Evolutionary conservation across 2,329 filamentous ascomycete genomes (phyloP).

Genomic region (Xylariaceae sp.): DNA sequence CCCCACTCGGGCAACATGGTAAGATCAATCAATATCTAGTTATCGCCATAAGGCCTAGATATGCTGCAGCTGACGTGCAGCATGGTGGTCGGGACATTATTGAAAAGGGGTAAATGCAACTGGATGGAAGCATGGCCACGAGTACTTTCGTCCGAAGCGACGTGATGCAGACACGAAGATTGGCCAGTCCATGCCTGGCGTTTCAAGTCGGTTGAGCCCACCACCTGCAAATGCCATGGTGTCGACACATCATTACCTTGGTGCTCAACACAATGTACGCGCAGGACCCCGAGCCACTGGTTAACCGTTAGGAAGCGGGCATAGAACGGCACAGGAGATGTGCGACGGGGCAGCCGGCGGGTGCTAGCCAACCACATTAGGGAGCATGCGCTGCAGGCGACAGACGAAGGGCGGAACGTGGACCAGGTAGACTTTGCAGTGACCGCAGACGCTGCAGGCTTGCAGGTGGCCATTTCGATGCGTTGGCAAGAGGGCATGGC

Average conservation of each 20-base stretch:
- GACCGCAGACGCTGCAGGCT: constrained; percentile 10
- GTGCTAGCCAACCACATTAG: background rate
- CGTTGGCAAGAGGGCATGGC: constrained; percentile 17
- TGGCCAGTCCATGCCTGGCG: constrained; percentile 4
- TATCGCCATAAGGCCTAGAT: no score
- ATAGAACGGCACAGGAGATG: background rate
- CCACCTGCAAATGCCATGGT: constrained; percentile 1
- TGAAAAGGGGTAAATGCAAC: constrained; percentile 29
- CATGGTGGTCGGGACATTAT: constrained; percentile 31
- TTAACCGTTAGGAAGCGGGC: background rate
- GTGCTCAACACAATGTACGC: no score
- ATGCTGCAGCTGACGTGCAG: constrained; percentile 30
- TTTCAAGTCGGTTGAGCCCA: constrained; percentile 3
- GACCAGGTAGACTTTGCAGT: constrained; percentile 6
- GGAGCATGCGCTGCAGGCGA: background rate
- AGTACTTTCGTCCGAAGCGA: constrained; percentile 11
- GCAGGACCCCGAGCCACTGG: background rate
- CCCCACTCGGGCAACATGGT: no score
- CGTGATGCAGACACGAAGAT: constrained; percentile 6
- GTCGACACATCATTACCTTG: no score
- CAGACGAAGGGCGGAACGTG: constrained; percentile 9
- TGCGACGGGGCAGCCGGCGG: background rate
- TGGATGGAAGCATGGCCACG: constrained; percentile 16
- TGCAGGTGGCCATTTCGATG: constrained; percentile 23
- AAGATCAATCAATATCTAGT: no score